Evolutionary conservation across 192 early-diverging fungal genomes (phyloP), one percentile per base, ranked within the genome.

Genomic region (Pilobolus umbonatus): DNA sequence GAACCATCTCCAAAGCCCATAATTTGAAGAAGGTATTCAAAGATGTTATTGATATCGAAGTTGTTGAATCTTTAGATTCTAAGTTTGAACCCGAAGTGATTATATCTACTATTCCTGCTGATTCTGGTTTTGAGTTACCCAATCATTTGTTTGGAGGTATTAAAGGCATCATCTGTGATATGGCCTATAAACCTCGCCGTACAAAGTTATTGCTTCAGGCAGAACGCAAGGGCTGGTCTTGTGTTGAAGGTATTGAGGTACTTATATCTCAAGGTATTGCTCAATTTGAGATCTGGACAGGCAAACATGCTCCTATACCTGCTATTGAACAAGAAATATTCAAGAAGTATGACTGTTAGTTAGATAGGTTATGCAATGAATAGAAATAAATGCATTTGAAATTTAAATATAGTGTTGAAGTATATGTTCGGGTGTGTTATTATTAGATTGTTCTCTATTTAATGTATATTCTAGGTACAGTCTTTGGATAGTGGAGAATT

Each of bases 221-320:
- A 9, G 57, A 67, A 21, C 60, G 68, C 6, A 72, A 80, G 42
- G 77, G 79, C 3, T 88, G 85, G 89, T 67, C 61, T 4, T 76
- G 79, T 10, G 84, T 93, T 4, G 85, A 89, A 69, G 96, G 96
- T 30, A 80, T 95, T 31, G 82, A 92, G 49, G 83, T 99, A 0
- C 76, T 99, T 62, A 79, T 94, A 35, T 90, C 91, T 66, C 96
- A 99, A 71, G 96, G 94, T 24, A 74, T 90, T 39, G 88, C 88
- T 60, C 96, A 99, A 75, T 90, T 96, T 65, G 75, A 80, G 57
- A 78, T 75, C 36, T 99, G 95, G 95, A 92, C 91, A 6, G 82
- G 88, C 28, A 67, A 73, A 46, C 60, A 55, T 34, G 81, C 88
- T 14, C 88, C 86, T 8, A 56, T 50, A 22, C 46, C 64, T 22